These are phyloP conservation scores for Chalara sp. DNA, from an alignment of 2,329 filamentous ascomycete genomes.

Conservation along the genomic window DNA sequence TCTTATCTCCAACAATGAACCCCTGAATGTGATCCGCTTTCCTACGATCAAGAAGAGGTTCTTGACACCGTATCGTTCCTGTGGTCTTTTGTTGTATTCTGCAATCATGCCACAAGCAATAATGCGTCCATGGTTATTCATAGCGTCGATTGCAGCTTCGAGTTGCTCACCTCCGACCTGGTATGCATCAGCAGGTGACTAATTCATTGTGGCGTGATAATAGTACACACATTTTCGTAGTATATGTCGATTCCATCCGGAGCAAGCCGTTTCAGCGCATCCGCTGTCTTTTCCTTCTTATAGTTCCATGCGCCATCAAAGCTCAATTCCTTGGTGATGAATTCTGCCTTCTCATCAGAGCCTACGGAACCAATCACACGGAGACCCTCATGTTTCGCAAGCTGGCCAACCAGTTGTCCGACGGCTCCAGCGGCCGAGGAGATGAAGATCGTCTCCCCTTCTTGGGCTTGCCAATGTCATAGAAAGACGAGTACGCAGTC, in stretches of 20 bases:
- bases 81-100: slow-evolving; percentile 52
- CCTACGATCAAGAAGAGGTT: slow-evolving; percentile 53
- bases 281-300: slow-evolving; percentile 62
- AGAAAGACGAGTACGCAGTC: slow-evolving; percentile 68
- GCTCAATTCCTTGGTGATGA: slow-evolving; percentile 63
- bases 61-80: slow-evolving; percentile 52
- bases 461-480: slow-evolving; percentile 68
- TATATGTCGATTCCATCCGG: slow-evolving; percentile 74
- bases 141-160: slow-evolving; percentile 55
- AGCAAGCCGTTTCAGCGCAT: slow-evolving; percentile 59
- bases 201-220: too few relatives aligned
- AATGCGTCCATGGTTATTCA: slow-evolving; percentile 61
- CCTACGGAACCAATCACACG: slow-evolving; percentile 70
- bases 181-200: not conserved
- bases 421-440: slow-evolving; percentile 70
- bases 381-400: slow-evolving; percentile 70
- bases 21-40: slow-evolving; percentile 60
- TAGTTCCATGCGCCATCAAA: slow-evolving; percentile 77
- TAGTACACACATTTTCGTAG: slow-evolving; percentile 62
- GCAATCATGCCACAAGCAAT: slow-evolving; percentile 59
- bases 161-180: slow-evolving; percentile 59
- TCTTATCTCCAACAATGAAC: slow-evolving; percentile 57
- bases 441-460: slow-evolving; percentile 76
- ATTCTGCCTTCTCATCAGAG: slow-evolving; percentile 68
- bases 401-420: slow-evolving; percentile 69